phyloP scores from a whole-genome alignment of 2,329 filamentous ascomycete species.

The Diaporthe nobilis region DNA sequence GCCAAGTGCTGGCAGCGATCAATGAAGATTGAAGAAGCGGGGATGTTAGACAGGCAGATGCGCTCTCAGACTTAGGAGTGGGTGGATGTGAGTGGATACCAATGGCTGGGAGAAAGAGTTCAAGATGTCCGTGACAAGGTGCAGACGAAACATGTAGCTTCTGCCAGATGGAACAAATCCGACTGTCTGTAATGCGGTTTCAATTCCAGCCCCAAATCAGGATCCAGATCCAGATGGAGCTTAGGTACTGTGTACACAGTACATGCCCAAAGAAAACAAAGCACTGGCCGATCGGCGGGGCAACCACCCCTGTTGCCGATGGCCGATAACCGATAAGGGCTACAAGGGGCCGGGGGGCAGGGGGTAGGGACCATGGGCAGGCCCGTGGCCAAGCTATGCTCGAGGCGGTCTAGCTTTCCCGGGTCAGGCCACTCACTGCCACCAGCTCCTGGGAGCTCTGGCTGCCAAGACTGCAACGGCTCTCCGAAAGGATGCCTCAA shows the following conservation, averaged over 20 bases:
- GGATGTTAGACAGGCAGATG: background rate
- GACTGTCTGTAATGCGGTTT: slow-evolving; percentile 2
- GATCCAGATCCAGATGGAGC: background rate
- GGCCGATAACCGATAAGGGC: slow-evolving; percentile 8
- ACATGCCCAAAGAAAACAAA: slow-evolving; percentile 34
- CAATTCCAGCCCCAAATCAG: slow-evolving; percentile 21
- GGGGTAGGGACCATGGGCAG: background rate
- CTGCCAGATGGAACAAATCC: background rate
- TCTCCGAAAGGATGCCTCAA: background rate
- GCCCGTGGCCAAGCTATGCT: background rate
- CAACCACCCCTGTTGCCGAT: slow-evolving; percentile 22
- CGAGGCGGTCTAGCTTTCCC: background rate
- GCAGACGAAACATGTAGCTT: background rate
- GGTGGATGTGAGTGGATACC: slow-evolving; percentile 7
- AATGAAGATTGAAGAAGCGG: background rate
- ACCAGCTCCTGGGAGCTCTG: background rate
- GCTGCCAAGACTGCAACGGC: slow-evolving; percentile 3
- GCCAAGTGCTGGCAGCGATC: background rate
- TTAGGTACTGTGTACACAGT: background rate
- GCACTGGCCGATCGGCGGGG: slow-evolving; percentile 33
- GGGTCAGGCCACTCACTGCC: background rate
- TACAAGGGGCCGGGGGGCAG: background rate
- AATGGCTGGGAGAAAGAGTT: background rate
- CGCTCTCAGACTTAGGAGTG: background rate
- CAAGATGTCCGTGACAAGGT: slow-evolving; percentile 5